Evolutionary conservation across 352 stramenopile species (phyloP).

Genomic region (Globisporangium nodosum): DNA sequence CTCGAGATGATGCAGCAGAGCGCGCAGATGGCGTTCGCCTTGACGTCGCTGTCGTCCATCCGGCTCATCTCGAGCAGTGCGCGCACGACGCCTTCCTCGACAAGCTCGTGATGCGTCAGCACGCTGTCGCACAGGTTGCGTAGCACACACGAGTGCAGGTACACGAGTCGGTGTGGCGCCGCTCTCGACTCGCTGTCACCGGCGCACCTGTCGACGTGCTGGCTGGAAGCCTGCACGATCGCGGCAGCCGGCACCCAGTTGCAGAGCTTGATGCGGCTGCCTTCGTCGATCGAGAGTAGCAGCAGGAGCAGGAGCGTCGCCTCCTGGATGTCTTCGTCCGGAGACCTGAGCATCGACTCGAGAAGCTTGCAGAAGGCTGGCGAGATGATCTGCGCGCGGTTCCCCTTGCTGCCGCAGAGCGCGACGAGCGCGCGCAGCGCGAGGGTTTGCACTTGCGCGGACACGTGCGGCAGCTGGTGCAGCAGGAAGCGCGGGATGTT

Average conservation of each 20-base stretch:
- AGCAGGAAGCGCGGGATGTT: conserved; percentile 59
- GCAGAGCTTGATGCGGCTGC: conserved; percentile 60
- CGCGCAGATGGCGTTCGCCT: conserved; percentile 62
- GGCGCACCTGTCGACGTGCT: conserved; percentile 21
- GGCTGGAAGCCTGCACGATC: conserved; percentile 26
- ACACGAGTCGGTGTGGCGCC: conserved; percentile 18
- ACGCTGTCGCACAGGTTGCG: conserved; percentile 71
- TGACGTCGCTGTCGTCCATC: conserved; percentile 38
- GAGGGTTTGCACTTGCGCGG: conserved; percentile 30
- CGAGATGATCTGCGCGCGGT: conserved; percentile 43
- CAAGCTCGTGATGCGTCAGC: conserved; percentile 65
- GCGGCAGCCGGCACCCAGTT: conserved; percentile 51
- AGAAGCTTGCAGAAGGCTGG: conserved; percentile 47
- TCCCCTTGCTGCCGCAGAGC: conserved; percentile 42
- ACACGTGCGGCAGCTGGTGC: conserved; percentile 35
- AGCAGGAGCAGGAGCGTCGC: conserved; percentile 45
- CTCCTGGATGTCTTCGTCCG: conserved; percentile 45
- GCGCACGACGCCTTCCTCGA: conserved; percentile 45
- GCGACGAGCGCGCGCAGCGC: conserved; percentile 45
- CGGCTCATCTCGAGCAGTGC: conserved; percentile 60
- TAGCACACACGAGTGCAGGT: conserved; percentile 63
- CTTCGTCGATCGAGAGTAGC: conserved; percentile 56
- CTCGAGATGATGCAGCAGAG: conserved; percentile 61
- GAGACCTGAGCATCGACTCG: conserved; percentile 29
- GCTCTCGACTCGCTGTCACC: neutral